These are phyloP conservation scores for Seiridium unicorne DNA, from an alignment of 2,329 filamentous ascomycete genomes.

Conservation along the genomic window DNA sequence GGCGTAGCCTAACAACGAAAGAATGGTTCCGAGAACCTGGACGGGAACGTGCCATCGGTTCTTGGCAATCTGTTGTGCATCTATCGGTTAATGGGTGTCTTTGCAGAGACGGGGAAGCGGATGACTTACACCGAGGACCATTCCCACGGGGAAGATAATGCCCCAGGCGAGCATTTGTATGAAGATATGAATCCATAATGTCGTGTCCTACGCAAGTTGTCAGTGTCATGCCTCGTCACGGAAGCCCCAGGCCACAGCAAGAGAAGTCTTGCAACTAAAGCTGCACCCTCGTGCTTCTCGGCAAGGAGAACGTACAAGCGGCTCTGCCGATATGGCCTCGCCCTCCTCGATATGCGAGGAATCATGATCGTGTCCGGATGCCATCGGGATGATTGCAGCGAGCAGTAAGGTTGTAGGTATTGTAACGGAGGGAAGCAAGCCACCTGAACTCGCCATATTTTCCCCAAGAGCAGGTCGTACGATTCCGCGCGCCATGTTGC, in stretches of 20 bases:
- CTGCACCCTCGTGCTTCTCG: background rate
- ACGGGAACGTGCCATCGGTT: slow-evolving; percentile 93
- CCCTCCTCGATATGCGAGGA: slow-evolving; percentile 64
- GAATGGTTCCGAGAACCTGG: slow-evolving; percentile 70
- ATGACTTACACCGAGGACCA: slow-evolving; percentile 81
- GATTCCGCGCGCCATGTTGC: background rate
- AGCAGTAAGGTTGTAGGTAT: slow-evolving; percentile 10
- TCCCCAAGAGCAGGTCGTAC: background rate
- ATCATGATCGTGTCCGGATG: slow-evolving; percentile 46
- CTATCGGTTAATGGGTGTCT: background rate
- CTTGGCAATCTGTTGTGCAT: slow-evolving; percentile 66
- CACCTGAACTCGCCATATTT: background rate
- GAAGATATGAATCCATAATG: slow-evolving; percentile 92
- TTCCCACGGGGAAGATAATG: slow-evolving; percentile 87
- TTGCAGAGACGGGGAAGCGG: background rate
- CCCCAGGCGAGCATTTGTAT: slow-evolving; percentile 86
- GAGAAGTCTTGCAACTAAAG: background rate
- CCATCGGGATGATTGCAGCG: slow-evolving; percentile 23
- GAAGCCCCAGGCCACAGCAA: background rate
- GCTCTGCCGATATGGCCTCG: slow-evolving; percentile 66
- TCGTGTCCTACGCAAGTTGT: slow-evolving; percentile 59
- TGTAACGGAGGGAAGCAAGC: background rate
- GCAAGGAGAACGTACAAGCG: slow-evolving; percentile 55
- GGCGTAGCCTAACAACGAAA: slow-evolving; percentile 84
- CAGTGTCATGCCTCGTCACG: background rate